Base-by-base conservation (phyloP, 2,329 filamentous ascomycete species). In the Colletotrichum liriopes region DNA sequence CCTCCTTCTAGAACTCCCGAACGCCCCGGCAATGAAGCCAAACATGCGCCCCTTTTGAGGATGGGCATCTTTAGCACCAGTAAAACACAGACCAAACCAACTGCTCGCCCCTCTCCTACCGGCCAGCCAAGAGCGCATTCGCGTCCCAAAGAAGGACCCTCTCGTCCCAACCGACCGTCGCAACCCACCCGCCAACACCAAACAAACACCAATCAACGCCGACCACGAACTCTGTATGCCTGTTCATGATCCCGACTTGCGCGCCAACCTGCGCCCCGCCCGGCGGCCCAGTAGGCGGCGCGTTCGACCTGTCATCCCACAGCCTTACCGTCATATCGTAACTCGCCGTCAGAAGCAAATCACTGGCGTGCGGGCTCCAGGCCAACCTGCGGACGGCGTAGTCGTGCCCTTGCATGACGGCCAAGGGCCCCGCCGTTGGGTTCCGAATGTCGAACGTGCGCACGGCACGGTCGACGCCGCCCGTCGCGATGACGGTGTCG, bases 161-260 rank as follows among this genome's bases (percentile, higher is more conserved):
- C 84, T 98, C 95, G 78, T 99, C 96, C 96, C 96, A 99, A 0
- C 94, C 95, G 2, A 93, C 94, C 74, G 94, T 97, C 2, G 96
- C 95, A 76, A 95, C 95, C 96, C 96, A 99, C 6, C 96, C 96
- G 75, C 97, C 95, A 32, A 91, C 93, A 5, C 96, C 96, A 82
- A 99, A 99, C 55, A 99, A 83, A 83, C 96, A 99, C 96, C 97
- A 99, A 81, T 99, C 96, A 0, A 98, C 93, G 9, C 96, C 96
- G 4, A 95, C 98, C 12, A 93, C 95, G 78, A 99, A 99, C 84
- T 99, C 96, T 0, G 96, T 98, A 81, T 99, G 96, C 23, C 91
- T 85, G 69, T 94, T 95, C 95, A 99, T 98, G 49, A 94, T 84
- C 4, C 95, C 95, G 77, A 98, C 84, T 82, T 98, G 92, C 32